These are phyloP conservation scores for Protea cynaroides DNA, from an alignment of 164 flowering plant genomes.

Conservation along the genomic window DNA sequence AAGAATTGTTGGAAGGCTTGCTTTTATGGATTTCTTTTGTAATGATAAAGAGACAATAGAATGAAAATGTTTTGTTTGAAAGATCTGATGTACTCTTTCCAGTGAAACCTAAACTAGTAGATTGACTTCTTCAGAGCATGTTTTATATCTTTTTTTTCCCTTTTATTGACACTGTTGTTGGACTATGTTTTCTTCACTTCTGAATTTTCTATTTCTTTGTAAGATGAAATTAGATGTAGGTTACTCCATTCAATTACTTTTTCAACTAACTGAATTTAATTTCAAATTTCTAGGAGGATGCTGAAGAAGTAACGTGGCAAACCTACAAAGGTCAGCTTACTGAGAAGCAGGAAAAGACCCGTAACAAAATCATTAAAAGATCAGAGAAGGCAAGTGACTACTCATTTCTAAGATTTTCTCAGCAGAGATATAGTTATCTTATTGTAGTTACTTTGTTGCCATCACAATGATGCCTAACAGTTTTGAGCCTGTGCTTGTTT, in stretches of 20 bases:
- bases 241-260: neutral
- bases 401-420: neutral
- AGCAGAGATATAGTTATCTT: neutral
- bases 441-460: too few relatives aligned
- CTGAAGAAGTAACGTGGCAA: constrained; percentile 90
- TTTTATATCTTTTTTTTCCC: too few relatives aligned
- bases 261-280: constrained; percentile 1
- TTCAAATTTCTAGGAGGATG: constrained; percentile 50
- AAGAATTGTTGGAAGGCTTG: neutral
- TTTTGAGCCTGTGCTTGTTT: too few relatives aligned
- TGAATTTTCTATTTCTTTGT: neutral
- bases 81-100: too few relatives aligned
- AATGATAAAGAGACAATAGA: too few relatives aligned
- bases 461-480: too few relatives aligned
- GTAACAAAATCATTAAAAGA: constrained; percentile 82
- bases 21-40: too few relatives aligned
- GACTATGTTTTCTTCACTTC: neutral
- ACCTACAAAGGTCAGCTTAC: constrained; percentile 93
- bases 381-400: constrained; percentile 62
- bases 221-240: neutral
- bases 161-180: too few relatives aligned
- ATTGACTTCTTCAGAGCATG: too few relatives aligned
- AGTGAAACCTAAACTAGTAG: too few relatives aligned
- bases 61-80: too few relatives aligned
- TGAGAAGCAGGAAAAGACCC: constrained; percentile 94